Evolutionary conservation across 1,284 basidiomycete genomes (phyloP).

Genomic region (Filobasidium uniguttulatum): DNA sequence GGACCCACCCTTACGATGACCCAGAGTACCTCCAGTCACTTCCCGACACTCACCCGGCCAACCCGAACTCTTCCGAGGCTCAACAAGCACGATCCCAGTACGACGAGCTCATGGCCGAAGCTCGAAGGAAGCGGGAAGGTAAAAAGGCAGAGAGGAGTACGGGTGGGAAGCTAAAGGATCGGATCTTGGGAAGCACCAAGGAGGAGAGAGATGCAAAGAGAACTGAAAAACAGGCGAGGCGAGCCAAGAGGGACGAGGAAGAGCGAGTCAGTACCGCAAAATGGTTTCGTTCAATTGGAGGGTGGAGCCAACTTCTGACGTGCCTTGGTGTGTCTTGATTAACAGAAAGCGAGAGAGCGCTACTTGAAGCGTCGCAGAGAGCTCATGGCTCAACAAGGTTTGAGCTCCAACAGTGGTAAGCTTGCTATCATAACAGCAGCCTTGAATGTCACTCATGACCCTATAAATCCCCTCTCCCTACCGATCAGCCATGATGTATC

Average conservation of each 20-base stretch:
- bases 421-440: constrained; percentile 22
- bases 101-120: constrained; percentile 2
- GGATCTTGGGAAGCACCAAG: constrained; percentile 28
- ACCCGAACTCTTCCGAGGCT: constrained; percentile 26
- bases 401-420: background rate
- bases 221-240: constrained; percentile 16
- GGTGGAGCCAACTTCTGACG: background rate
- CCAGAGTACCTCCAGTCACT: constrained; percentile 26
- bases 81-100: constrained; percentile 17
- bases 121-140: constrained; percentile 2
- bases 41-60: constrained; percentile 28
- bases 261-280: constrained; percentile 15
- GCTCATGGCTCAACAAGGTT: constrained; percentile 21
- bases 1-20: constrained; percentile 33
- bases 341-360: constrained; percentile 20
- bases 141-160: constrained; percentile 3
- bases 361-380: constrained; percentile 24
- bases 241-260: constrained; percentile 18
- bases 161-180: constrained; percentile 28
- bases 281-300: background rate
- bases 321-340: background rate
- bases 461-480: background rate
- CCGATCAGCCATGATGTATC: too few species aligned
- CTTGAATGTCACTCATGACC: constrained; percentile 3
- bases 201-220: constrained; percentile 22